phyloP scores from a whole-genome alignment of 1,284 basidiomycete genomes.

The Sanghuangporus weigelae region DNA sequence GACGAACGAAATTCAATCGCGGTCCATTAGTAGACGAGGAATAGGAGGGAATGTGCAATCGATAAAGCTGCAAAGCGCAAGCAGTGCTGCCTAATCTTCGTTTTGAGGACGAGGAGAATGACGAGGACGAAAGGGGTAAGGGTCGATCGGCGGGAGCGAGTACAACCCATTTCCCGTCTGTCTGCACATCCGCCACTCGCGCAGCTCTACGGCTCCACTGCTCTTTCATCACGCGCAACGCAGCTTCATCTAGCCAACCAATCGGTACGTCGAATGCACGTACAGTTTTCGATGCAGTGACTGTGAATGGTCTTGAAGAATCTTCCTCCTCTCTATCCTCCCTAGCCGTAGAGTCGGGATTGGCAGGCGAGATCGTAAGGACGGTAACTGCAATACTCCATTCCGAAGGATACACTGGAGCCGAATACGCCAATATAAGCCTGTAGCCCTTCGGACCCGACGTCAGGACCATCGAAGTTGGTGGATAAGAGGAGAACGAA shows the following conservation, averaged over 20 bases:
- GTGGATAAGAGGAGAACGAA: slow-evolving; percentile 70
- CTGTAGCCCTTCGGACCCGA: slow-evolving; percentile 54
- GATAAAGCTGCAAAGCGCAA: slow-evolving; percentile 64
- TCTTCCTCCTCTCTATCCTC: not conserved
- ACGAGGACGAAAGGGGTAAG: slow-evolving; percentile 16
- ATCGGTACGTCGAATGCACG: slow-evolving; percentile 64
- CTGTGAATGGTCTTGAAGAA: slow-evolving; percentile 32
- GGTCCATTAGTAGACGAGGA: not conserved
- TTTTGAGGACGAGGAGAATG: slow-evolving; percentile 18
- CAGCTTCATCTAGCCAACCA: slow-evolving; percentile 65
- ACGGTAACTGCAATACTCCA: slow-evolving; percentile 79
- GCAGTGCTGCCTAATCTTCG: slow-evolving; percentile 21
- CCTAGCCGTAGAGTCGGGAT: slow-evolving; percentile 18
- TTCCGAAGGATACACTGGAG: slow-evolving; percentile 74
- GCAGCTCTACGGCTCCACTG: slow-evolving; percentile 72
- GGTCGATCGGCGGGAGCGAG: slow-evolving; percentile 53
- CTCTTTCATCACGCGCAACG: slow-evolving; percentile 56
- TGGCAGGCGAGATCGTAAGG: slow-evolving; percentile 44
- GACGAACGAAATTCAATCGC: slow-evolving; percentile 66
- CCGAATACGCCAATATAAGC: slow-evolving; percentile 63
- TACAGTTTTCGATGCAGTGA: slow-evolving; percentile 52
- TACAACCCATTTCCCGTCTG: slow-evolving; percentile 81
- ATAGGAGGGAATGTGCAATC: slow-evolving; percentile 53
- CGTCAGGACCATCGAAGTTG: slow-evolving; percentile 65
- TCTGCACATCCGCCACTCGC: slow-evolving; percentile 62